Evolutionary conservation across 23 red algal species (phyloP).

Genomic region (Chondrus crispus): DNA sequence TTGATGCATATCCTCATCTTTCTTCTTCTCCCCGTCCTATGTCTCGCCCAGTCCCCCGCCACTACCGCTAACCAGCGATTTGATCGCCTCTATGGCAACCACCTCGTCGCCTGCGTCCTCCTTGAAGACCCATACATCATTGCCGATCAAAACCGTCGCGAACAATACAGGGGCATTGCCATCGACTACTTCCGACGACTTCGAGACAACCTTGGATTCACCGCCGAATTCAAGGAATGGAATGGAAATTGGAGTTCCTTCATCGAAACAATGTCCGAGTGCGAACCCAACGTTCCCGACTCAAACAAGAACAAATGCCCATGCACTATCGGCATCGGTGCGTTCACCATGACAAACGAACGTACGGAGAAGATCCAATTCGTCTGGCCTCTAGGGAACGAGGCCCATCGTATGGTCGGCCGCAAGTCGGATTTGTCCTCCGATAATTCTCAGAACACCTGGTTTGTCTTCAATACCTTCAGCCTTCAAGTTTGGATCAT

Average conservation of each 20-base stretch:
- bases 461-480: conserved; percentile 55
- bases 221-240: not conserved
- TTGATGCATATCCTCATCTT: too few relatives aligned
- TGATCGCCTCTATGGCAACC: conserved; percentile 5
- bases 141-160: not conserved
- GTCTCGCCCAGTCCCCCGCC: too few relatives aligned
- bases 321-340: conserved; percentile 32
- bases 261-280: conserved; percentile 19
- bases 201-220: conserved; percentile 9
- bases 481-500: conserved; percentile 30
- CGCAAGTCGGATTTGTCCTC: conserved; percentile 13
- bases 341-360: conserved; percentile 41
- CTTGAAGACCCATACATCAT: conserved; percentile 39
- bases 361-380: conserved; percentile 13
- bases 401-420: conserved; percentile 35
- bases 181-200: conserved; percentile 10
- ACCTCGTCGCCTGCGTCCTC: conserved; percentile 9
- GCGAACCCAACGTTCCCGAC: not conserved
- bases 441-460: conserved; percentile 19
- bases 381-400: conserved; percentile 48
- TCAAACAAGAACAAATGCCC: not conserved
- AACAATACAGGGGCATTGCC: conserved; percentile 17
- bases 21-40: too few relatives aligned
- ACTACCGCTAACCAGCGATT: too few relatives aligned
- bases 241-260: conserved; percentile 26